Conservation (phyloP, 2,329 filamentous ascomycete species). For the Diaporthe sp. region DNA sequence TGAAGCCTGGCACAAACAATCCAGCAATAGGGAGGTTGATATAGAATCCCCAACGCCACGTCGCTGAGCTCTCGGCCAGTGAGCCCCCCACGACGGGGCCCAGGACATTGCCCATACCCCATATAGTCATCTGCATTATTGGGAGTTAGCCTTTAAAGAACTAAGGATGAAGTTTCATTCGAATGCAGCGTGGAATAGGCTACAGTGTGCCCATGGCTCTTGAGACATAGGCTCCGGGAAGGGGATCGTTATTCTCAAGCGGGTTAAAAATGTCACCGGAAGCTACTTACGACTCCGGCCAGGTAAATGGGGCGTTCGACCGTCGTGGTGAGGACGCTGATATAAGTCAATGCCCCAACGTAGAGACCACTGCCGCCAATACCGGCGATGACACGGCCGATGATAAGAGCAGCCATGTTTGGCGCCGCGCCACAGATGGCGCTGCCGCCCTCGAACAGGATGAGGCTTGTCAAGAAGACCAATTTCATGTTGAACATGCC, state of each 20-base stretch:
- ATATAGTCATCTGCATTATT: slow-evolving; percentile 43
- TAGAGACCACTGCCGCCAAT: slow-evolving; percentile 58
- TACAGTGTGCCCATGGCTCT: no score
- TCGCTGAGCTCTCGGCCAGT: slow-evolving; percentile 54
- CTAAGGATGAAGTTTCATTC: no score
- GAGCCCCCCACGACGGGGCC: slow-evolving; percentile 60
- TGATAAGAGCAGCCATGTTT: slow-evolving; percentile 42
- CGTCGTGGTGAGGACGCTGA: slow-evolving; percentile 45
- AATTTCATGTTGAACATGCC: slow-evolving; percentile 26
- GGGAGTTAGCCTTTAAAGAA: no score
- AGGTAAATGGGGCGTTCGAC: slow-evolving; percentile 48
- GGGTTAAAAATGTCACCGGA: no score
- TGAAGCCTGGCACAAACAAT: slow-evolving; percentile 48
- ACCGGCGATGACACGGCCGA: slow-evolving; percentile 57
- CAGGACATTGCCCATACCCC: slow-evolving; percentile 58
- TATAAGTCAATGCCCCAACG: slow-evolving; percentile 47
- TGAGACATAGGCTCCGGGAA: no score
- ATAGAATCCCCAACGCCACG: slow-evolving; percentile 64
- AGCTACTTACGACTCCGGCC: slow-evolving; percentile 24
- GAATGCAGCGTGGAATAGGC: no score
- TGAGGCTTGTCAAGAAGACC: background rate
- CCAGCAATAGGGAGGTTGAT: slow-evolving; percentile 66
- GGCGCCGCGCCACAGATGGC: slow-evolving; percentile 57
- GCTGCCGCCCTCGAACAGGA: slow-evolving; percentile 43
- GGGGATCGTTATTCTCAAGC: no score